phyloP scores from a whole-genome alignment of 345 rosid species.

The Dipteronia dyeriana region DNA sequence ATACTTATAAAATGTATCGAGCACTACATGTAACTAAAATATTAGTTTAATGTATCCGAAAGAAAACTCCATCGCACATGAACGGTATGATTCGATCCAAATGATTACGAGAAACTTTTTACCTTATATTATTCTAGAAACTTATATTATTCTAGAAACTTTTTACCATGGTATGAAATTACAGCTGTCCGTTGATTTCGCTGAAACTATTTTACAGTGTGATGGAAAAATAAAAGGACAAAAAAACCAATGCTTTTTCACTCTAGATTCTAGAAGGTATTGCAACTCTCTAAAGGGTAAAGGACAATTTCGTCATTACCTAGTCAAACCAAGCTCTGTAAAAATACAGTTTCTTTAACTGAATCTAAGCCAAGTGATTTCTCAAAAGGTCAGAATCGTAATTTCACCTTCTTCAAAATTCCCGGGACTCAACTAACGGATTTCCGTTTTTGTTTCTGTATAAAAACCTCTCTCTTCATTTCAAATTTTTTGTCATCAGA shows the following conservation, averaged over 20 bases:
- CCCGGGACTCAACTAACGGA: conserved; percentile 2
- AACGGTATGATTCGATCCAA: no score
- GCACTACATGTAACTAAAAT: no score
- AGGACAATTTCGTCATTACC: background rate
- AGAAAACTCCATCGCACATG: no score
- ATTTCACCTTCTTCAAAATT: conserved; percentile 10
- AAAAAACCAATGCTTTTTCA: background rate
- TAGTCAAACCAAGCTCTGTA: background rate
- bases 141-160: no score
- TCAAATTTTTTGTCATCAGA: background rate
- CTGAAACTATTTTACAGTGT: background rate
- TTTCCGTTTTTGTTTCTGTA: background rate
- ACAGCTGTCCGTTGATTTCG: background rate
- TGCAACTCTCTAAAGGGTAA: background rate
- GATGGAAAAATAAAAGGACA: background rate
- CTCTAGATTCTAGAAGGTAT: no score
- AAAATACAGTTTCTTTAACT: no score
- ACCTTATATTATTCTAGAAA: no score
- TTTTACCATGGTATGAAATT: no score
- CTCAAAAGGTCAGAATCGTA: background rate
- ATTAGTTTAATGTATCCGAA: no score
- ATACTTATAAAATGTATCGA: no score
- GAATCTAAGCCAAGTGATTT: no score
- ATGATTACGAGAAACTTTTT: no score
- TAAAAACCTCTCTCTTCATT: background rate